phyloP scores from a whole-genome alignment of 768 basidiomycete genomes.

The Piloderma croceum region DNA sequence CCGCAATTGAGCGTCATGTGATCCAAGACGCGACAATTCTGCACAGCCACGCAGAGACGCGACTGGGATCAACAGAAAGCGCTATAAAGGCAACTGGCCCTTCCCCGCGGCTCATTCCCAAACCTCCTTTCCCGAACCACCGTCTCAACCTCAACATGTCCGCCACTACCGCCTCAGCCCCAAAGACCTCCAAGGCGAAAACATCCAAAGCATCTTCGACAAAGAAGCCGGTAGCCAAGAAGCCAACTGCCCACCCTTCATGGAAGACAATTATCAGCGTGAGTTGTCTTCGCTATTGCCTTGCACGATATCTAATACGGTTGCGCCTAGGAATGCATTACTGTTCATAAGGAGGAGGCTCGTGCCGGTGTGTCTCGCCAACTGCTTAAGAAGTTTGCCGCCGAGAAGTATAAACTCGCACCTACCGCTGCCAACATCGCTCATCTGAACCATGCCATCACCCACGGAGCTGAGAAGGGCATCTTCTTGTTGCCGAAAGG shows the following conservation, averaged over 20 bases:
- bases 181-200: too few relatives aligned
- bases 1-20: too few relatives aligned
- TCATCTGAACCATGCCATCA: constrained; percentile 52
- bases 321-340: constrained; percentile 62
- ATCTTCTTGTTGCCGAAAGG: constrained; percentile 58
- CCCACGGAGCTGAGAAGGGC: constrained; percentile 44
- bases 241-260: constrained; percentile 35
- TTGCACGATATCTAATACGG: not conserved
- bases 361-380: constrained; percentile 71
- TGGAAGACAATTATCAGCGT: constrained; percentile 56
- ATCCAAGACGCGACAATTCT: too few relatives aligned
- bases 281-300: constrained; percentile 8
- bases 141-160: too few relatives aligned
- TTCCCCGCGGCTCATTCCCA: too few relatives aligned
- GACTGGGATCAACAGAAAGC: too few relatives aligned
- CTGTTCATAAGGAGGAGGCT: constrained; percentile 54
- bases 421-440: constrained; percentile 38
- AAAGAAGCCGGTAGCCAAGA: constrained; percentile 31
- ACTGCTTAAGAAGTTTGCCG: constrained; percentile 74
- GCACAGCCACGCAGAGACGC: too few relatives aligned
- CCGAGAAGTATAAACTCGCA: constrained; percentile 47
- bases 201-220: too few relatives aligned
- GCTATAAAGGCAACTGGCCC: too few relatives aligned
- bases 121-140: too few relatives aligned
- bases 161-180: not conserved